Base-by-base conservation (phyloP, 768 basidiomycete genomes). In the Clitopilus hobsonii region DNA sequence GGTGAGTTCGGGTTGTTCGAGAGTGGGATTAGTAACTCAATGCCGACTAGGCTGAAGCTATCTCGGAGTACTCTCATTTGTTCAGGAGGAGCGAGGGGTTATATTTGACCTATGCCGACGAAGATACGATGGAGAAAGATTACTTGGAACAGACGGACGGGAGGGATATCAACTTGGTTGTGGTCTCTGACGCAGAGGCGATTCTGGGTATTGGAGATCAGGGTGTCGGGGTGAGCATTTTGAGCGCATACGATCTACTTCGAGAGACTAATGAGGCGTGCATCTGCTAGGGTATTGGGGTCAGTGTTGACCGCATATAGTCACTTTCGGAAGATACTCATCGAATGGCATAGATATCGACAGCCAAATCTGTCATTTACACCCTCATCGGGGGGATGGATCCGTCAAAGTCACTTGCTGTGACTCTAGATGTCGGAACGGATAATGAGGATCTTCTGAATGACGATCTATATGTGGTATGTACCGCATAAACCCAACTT, bases 161-260 rank as follows among this genome's bases (percentile, higher is more conserved):
- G 6, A 72, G 76, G 24, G 72, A 85, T 24, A 82, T 94, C 53
- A 87, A 94, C 57, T 74, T 94, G 22, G 77, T 95, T 51, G 90
- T 94, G 23, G 86, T 87, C 53, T 88, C 90, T 0, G 93, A 95
- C 65, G 83, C 86, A 3, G 91, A 93, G 61, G 89, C 89, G 0
- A 94, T 94, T 56, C 73, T 95, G 8, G 93, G 93, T 14, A 80
- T 80, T 51, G 79, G 79, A 1, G 79, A 80, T 63, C 79, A 80
- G 59, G 79, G 92, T 54, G 91, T 93, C 70, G 89, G 74, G 67
- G 85, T 80, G 62, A 51, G 70, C 0, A 10, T 28, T 56, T 63
- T 67, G n/a, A n/a, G n/a, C n/a, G n/a, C n/a, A n/a, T n/a, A n/a
- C n/a, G n/a, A n/a, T n/a, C n/a, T n/a, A n/a, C 49, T 66, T 63